Evolutionary conservation across 2,329 filamentous ascomycete species (phyloP), one percentile per base, ranked within the genome.

Genomic region (Sporothrix pallida): DNA sequence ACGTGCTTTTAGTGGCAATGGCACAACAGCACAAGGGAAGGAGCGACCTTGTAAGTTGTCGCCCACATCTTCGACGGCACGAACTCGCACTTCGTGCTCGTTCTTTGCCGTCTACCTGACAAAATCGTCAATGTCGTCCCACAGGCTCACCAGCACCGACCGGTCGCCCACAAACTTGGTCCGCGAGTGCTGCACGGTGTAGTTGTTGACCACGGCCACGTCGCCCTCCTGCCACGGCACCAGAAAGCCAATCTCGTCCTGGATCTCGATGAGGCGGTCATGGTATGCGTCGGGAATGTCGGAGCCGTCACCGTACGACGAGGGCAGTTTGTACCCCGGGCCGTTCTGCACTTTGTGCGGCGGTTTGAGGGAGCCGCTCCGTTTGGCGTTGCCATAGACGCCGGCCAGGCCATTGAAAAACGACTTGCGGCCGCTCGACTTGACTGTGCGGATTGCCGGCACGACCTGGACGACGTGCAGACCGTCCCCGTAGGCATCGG

Each of bases 241-340:
- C 31, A 72, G 44, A 10, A 79, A 71, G 8, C 77, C 68, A n/a
- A 79, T 75, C 6, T 77, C 78, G 70, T 79, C 77, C 10, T 77
- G 79, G 20, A 78, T 77, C 46, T 77, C 76, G 13, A 78, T 76
- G 1, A 78, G 77, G 3, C 75, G 75, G 12, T 79, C 76, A 1
- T 79, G 75, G 48, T 78, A 79, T 37, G 76, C 75, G 7, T 76
- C 63, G 0, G 78, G 78, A 15, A 79, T 79, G 7, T 75, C 71
- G 0, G 77, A 75, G 23, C 75, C 78, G 63, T 79, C 78, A 12
- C 78, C 77, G 31, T 78, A 78, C 74, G 65, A 69, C 23, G 65
- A 69, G 6, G 65, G 65, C 23, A 78, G 17, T 75, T 77, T 56
- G 76, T 78, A 1, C 77, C 77, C 70, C 75, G 74, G 23, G 37